Conservation (phyloP, 2,329 filamentous ascomycete genomes). For the Fusarium chaquense region DNA sequence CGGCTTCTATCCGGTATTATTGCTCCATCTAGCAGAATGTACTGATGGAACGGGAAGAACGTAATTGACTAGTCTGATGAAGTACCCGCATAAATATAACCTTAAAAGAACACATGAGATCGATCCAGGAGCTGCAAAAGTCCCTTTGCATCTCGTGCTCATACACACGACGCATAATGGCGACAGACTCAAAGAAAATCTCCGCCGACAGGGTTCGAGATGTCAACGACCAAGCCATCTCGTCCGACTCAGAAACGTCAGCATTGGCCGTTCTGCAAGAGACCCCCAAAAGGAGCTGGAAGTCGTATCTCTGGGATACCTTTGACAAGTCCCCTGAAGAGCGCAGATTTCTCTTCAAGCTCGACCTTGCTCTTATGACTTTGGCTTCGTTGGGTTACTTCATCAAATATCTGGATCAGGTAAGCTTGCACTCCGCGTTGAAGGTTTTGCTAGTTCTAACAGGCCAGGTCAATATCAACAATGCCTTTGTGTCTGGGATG, state of each 20-base stretch:
- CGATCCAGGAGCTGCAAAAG: rapidly evolving
- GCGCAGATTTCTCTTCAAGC: slow-evolving; percentile 57
- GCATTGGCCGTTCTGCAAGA: slow-evolving; percentile 22
- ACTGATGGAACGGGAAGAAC: rapidly evolving
- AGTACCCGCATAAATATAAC: neutral
- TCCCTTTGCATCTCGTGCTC: too few relatives aligned
- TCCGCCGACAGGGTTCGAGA: neutral
- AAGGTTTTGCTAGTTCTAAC: neutral
- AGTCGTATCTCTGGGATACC: slow-evolving; percentile 62
- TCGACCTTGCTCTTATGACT: slow-evolving; percentile 56
- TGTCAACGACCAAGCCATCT: rapidly evolving
- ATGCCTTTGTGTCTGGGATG: slow-evolving; percentile 55
- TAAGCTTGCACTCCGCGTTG: neutral
- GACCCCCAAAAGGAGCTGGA: slow-evolving; percentile 50
- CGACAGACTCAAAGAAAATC: neutral
- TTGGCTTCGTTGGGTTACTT: slow-evolving; percentile 55
- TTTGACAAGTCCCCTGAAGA: slow-evolving; percentile 59
- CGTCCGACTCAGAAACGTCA: slow-evolving; percentile 8
- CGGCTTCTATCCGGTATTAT: neutral
- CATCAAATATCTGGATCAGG: slow-evolving; percentile 55
- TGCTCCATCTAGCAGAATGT: neutral
- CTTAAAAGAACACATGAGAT: slow-evolving; percentile 26
- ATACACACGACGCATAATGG: neutral
- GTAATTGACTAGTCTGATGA: rapidly evolving
- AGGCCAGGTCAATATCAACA: slow-evolving; percentile 43